Evolutionary conservation across 306 rosid genomes (phyloP).

Genomic region (Cucurbita maxima): DNA sequence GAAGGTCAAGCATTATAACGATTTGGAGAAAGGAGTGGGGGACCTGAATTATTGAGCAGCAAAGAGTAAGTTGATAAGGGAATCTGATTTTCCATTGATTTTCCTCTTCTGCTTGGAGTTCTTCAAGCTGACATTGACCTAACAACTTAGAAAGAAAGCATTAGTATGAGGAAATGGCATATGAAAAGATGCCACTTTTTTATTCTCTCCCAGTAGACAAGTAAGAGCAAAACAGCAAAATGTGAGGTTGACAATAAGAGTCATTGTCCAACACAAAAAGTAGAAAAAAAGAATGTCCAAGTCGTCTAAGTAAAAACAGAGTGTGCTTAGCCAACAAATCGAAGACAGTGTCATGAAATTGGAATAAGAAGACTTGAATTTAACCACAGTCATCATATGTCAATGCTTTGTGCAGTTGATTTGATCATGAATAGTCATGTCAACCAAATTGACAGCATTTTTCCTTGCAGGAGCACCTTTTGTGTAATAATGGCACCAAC

Average conservation of each 20-base stretch:
- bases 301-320: too few species aligned
- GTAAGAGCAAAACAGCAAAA: not conserved
- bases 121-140: not conserved
- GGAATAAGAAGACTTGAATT: not conserved
- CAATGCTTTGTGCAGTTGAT: not conserved
- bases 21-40: conserved; percentile 1
- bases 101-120: not conserved
- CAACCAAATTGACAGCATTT: not conserved
- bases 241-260: not conserved
- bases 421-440: not conserved
- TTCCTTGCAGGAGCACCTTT: not conserved
- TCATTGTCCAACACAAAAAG: not conserved
- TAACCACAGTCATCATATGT: not conserved
- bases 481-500: not conserved
- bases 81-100: not conserved
- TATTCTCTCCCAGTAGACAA: not conserved
- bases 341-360: not conserved
- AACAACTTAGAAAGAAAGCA: not conserved
- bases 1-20: not conserved
- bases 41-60: conserved; percentile 7
- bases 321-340: not conserved
- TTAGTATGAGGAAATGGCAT: not conserved
- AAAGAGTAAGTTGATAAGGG: conserved; percentile 1
- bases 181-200: not conserved
- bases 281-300: not conserved